Evolutionary conservation across 2,329 filamentous ascomycete species (phyloP), one percentile per base, ranked within the genome.

Genomic region (Colletotrichum tanaceti): DNA sequence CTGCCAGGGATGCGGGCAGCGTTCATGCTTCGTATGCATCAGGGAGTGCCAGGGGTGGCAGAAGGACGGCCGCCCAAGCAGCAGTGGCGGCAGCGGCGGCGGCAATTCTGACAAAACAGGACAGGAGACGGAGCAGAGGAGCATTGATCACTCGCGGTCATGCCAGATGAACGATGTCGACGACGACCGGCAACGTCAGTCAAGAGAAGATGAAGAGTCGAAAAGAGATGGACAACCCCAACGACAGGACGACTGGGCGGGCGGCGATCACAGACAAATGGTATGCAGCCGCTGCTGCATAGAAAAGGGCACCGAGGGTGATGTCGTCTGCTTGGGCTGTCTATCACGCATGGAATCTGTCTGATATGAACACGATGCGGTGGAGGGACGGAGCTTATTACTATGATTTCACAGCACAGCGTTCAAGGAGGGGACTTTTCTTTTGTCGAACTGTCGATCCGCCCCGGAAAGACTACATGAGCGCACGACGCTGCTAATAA

Each of bases 271-370:
- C 71, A 79, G 81, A 10, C 79, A 82, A 41, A 84, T 87, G 72
- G 81, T 92, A 3, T 93, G 90, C 75, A 91, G 90, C 74, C 83
- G 85, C 20, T 93, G 90, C 77, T 92, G 90, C 75, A 84, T 91
- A 3, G 90, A 93, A 75, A 83, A 82, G 28, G 90, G 89, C 0
- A 74, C 79, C 22, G 86, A 91, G 61, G 90, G 90, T 32, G 89
- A 92, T 55, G 85, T 91, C 5, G 85, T 88, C 67, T 93, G 90
- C 73, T 77, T 91, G 55, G 88, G 88, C 1, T 92, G 90, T 71
- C 79, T 90, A 47, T 81, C 81, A 11, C 75, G 78, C 2, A 79
- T 82, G 75, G 80, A 82, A 65, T 78, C 78, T 16, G 74, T 77
- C 10, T 82, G 76, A 76, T 60, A 14, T 32, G 41, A 35, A 28